Base-by-base conservation (phyloP, 2,329 filamentous ascomycete genomes). In the Leptographium flavum region DNA sequence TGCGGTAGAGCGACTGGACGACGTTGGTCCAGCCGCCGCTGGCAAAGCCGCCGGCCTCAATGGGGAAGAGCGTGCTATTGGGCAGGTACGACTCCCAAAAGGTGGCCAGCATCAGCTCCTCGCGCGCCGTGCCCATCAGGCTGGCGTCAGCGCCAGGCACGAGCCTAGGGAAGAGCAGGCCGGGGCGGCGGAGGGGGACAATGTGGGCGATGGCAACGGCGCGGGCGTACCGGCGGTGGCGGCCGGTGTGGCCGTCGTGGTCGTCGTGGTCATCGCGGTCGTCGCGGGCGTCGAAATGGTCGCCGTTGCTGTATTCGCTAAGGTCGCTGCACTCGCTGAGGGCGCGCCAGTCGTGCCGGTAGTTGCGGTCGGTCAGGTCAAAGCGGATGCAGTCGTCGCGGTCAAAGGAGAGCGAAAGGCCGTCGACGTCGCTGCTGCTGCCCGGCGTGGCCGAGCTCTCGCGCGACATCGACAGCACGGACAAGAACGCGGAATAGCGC, bases 1-100 rank as follows among this genome's bases (percentile, higher is more conserved):
- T 46, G 22, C 42, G 48, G 44, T 50, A 49, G 8, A 54, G 39
- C 2, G 44, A 38, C 39, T 51, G 50, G 4, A 50, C 52, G 21
- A 50, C 46, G 32, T 49, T 48, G 14, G 51, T 49, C 53, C 52
- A 55, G 41, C 47, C 48, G 32, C 53, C 50, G 21, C 45, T 50
- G 36, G 45, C 51, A 21, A 42, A 49, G 17, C 36, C 42, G 27
- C 30, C 33, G 22, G 45, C 52, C 8, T 46, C 23, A 1, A 11
- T 10, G 35, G 52, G 41, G 28, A 52, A 51, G 13, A 41, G n/a
- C 30, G 27, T 37, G 46, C 50, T 42, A 36, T 50, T 49, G 37
- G 52, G 52, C 37, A 54, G 39, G 38, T 54, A 52, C 15, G 45
- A 38, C 37, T 50, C 31, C 50, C 52, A 54, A 23, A 54, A 54